Base-by-base conservation (phyloP, 2,329 filamentous ascomycete species). In the Pleurostoma richardsiae region DNA sequence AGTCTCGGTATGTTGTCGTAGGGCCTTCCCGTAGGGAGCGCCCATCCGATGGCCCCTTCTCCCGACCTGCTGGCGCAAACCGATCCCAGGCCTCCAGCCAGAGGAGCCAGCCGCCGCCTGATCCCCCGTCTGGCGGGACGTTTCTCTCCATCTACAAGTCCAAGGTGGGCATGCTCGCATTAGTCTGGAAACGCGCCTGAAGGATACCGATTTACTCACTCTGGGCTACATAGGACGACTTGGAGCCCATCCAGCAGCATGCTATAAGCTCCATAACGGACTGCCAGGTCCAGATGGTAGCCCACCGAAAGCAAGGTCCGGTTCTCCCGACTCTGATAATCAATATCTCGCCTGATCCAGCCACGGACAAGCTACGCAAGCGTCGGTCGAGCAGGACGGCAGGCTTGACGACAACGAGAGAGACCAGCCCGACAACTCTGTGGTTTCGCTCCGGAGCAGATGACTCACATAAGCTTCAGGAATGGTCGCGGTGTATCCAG, bases 371-470 rank as follows among this genome's bases (percentile, higher is more conserved):
- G 59, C 68, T 82, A 52, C 76, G 79, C 46, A 85, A 84, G 56
- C 76, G 82, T 43, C 73, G 82, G 49, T 85, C 82, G 41, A 85
- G 82, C 54, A 73, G 82, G 50, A 79, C 82, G 4, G 74, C 77
- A 4, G 78, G 77, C 3, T 66, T 85, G 27, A 74, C 74, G 7
- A 62, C 68, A 5, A 72, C 65, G 48, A 81, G 76, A 57, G 76
- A 81, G 11, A 64, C 71, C 2, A 62, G 66, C 6, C 65, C 72
- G 3, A 71, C 67, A 6, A 74, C 72, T 0, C 61, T 86, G 3
- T 76, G 76, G 65, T 85, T 86, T 51, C 78, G 82, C 30, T 66
- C 72, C 0, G 66, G 73, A 11, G 62, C 67, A 4, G 77, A 83
- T 19, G 77, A 82, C 46, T 68, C 69, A 38, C 67, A 70, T 41